Percentiles rank a stretch among this genome's conserved stretches.
phyloP scores from a whole-genome alignment of 2,329 filamentous ascomycete genomes.

The Herpotrichia juniperi region DNA sequence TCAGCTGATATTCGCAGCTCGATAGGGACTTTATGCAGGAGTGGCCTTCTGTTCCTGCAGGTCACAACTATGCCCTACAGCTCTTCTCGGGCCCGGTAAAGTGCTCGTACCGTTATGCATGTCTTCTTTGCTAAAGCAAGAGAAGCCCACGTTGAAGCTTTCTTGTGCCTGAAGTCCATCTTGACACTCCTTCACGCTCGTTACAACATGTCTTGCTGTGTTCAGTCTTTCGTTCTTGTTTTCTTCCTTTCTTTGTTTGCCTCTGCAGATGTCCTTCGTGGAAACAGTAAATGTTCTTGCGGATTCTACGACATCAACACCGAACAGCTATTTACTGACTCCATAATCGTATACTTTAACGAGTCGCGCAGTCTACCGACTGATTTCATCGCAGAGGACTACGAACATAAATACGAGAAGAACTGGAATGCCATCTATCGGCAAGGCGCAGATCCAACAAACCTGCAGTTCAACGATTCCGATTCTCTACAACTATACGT shows the following conservation, averaged over 20 bases:
- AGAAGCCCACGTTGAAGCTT: neutral
- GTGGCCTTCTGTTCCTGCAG: no score
- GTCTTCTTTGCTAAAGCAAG: neutral
- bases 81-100: no score
- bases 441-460: constrained; percentile 49
- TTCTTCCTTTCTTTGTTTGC: constrained; percentile 19
- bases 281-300: constrained; percentile 49
- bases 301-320: constrained; percentile 52
- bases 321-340: constrained; percentile 52
- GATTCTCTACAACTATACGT: constrained; percentile 45
- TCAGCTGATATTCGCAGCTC: no score
- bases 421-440: constrained; percentile 55
- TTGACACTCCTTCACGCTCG: constrained; percentile 11
- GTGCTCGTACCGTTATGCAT: no score
- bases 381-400: constrained; percentile 49
- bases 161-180: neutral
- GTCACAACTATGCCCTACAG: no score
- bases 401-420: constrained; percentile 52
- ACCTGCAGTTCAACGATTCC: constrained; percentile 45
- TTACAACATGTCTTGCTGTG: constrained; percentile 19
- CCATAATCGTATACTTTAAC: constrained; percentile 59
- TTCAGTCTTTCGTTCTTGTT: constrained; percentile 15
- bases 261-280: constrained; percentile 23
- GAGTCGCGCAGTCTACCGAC: constrained; percentile 47
- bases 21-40: no score